Conservation (phyloP, 2,329 filamentous ascomycete genomes). For the Lasiodiplodia sp. region DNA sequence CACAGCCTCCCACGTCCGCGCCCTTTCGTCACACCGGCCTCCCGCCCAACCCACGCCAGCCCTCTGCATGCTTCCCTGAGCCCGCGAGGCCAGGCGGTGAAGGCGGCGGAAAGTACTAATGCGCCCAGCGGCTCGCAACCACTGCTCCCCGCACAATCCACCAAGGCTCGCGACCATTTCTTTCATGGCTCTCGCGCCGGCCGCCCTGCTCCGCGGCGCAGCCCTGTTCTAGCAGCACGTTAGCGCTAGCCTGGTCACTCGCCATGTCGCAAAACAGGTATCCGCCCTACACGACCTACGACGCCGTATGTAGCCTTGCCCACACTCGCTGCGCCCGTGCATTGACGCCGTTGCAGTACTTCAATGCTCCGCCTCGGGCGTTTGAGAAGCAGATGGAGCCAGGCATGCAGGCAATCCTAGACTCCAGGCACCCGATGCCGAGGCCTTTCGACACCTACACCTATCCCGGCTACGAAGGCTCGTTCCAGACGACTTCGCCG, state of each 20-base stretch:
- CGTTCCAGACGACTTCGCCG: slow-evolving; percentile 6
- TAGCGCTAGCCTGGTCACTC: background rate
- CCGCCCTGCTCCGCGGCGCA: background rate
- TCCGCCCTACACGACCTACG: slow-evolving; percentile 9
- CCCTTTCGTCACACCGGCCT: slow-evolving; percentile 24
- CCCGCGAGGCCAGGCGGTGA: slow-evolving; percentile 21
- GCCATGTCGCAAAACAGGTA: slow-evolving; percentile 23
- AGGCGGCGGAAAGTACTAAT: slow-evolving; percentile 19
- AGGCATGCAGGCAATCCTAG: slow-evolving; percentile 12
- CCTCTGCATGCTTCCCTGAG: slow-evolving; percentile 9
- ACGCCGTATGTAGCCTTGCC: slow-evolving; percentile 11
- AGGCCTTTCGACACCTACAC: slow-evolving; percentile 13
- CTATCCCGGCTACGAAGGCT: slow-evolving; percentile 13
- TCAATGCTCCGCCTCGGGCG: slow-evolving; percentile 3
- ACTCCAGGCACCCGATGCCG: slow-evolving; percentile 1
- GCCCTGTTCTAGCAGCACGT: background rate
- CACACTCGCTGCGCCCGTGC: background rate
- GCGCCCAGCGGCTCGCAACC: background rate
- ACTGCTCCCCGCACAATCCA: slow-evolving; percentile 16
- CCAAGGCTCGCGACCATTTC: slow-evolving; percentile 1
- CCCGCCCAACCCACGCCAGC: slow-evolving; percentile 1
- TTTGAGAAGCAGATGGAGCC: slow-evolving; percentile 19
- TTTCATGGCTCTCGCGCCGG: slow-evolving; percentile 13
- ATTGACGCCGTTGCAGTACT: slow-evolving; percentile 19
- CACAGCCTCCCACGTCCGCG: slow-evolving; percentile 10